Evolutionary conservation across 1,284 basidiomycete species (phyloP).

Genomic region (Trichosporon sp.): DNA sequence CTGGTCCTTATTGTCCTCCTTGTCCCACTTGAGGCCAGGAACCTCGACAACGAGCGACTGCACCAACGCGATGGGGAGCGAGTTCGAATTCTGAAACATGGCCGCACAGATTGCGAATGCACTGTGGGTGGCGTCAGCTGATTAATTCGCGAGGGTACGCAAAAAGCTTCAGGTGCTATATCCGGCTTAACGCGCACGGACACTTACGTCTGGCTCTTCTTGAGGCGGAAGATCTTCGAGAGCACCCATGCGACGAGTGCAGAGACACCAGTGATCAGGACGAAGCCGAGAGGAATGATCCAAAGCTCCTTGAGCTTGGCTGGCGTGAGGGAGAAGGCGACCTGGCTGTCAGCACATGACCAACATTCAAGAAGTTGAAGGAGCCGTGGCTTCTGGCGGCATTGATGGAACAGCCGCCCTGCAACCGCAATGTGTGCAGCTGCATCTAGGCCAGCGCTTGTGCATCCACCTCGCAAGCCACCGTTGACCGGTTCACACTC

Average conservation of each 20-base stretch:
- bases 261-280: slow-evolving; percentile 63
- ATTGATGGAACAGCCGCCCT: too few species aligned
- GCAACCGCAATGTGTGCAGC: too few species aligned
- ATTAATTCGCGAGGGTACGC: neutral
- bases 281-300: slow-evolving; percentile 82
- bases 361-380: too few species aligned
- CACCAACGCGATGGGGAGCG: slow-evolving; percentile 80
- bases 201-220: slow-evolving; percentile 46
- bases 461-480: neutral
- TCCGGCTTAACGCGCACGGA: neutral
- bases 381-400: too few species aligned
- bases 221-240: slow-evolving; percentile 45
- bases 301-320: slow-evolving; percentile 80
- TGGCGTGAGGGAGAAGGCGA: slow-evolving; percentile 50
- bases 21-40: slow-evolving; percentile 71
- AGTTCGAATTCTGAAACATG: slow-evolving; percentile 62
- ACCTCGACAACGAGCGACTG: slow-evolving; percentile 82
- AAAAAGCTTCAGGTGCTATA: neutral
- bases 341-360: slow-evolving; percentile 23
- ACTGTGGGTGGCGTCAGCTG: slow-evolving; percentile 47
- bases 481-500: slow-evolving; percentile 43
- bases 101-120: slow-evolving; percentile 74
- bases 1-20: slow-evolving; percentile 70
- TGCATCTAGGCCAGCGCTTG: neutral
- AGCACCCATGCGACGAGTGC: slow-evolving; percentile 47